Evolutionary conservation across 73 alveolate genomes (phyloP).

Genomic region (Halteria grandinella): DNA sequence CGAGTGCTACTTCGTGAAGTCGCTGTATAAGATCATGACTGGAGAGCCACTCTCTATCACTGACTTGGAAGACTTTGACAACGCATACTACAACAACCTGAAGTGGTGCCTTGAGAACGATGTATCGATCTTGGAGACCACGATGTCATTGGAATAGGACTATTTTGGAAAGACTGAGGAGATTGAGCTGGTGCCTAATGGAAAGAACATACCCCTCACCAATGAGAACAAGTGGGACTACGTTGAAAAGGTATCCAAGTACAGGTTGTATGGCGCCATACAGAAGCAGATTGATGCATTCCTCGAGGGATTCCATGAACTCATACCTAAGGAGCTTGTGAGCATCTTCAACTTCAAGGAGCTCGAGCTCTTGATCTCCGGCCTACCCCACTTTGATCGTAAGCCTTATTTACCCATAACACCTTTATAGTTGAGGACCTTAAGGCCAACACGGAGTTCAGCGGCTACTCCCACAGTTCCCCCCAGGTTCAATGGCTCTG

Average conservation of each 20-base stretch:
- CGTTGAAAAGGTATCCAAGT: slow-evolving; percentile 80
- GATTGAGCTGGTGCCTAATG: slow-evolving; percentile 89
- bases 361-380: slow-evolving; percentile 84
- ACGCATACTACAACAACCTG: slow-evolving; percentile 89
- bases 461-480: slow-evolving; percentile 89
- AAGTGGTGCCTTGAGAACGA: slow-evolving; percentile 89
- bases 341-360: slow-evolving; percentile 88
- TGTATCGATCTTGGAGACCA: slow-evolving; percentile 51
- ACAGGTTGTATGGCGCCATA: slow-evolving; percentile 80
- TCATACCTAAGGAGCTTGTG: slow-evolving; percentile 93
- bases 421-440: slow-evolving; percentile 87
- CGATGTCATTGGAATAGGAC: slow-evolving; percentile 71
- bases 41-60: slow-evolving; percentile 94
- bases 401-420: slow-evolving; percentile 11
- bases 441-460: slow-evolving; percentile 95
- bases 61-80: slow-evolving; percentile 99
- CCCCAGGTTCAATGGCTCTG: slow-evolving; percentile 91
- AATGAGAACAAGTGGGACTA: slow-evolving; percentile 85
- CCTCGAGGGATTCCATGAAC: slow-evolving; percentile 96
- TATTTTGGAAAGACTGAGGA: slow-evolving; percentile 88
- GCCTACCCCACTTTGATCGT: slow-evolving; percentile 90
- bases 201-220: slow-evolving; percentile 88
- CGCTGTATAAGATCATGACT: slow-evolving; percentile 96
- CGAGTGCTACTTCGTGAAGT: slow-evolving; percentile 96
- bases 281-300: slow-evolving; percentile 87